Conservation (phyloP, 2,329 filamentous ascomycete species). For the Blastomyces parvus region DNA sequence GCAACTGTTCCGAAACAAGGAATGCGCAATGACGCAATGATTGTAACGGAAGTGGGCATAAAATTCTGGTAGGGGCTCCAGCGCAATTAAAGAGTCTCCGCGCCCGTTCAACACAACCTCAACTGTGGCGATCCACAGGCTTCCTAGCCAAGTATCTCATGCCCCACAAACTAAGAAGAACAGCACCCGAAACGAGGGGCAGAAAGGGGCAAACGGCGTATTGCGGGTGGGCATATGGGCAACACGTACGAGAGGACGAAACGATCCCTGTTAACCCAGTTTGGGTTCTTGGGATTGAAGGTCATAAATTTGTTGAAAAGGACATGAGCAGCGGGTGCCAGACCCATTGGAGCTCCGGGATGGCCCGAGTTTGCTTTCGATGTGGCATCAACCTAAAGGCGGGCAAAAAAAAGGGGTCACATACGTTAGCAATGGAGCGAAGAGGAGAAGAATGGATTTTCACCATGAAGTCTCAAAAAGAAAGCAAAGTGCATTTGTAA, state of each 20-base stretch:
- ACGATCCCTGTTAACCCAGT: slow-evolving; percentile 94
- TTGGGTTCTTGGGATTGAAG: slow-evolving; percentile 98
- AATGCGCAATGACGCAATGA: slow-evolving; percentile 3
- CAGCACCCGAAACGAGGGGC: neutral
- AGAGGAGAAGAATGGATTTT: slow-evolving; percentile 4
- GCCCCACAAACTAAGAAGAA: neutral
- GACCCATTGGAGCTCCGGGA: slow-evolving; percentile 94
- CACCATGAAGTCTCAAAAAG: neutral
- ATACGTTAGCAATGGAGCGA: slow-evolving; percentile 15
- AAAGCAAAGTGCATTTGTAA: neutral
- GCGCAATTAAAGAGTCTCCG: neutral
- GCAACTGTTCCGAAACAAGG: neutral
- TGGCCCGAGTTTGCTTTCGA: slow-evolving; percentile 93
- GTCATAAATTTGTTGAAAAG: slow-evolving; percentile 98
- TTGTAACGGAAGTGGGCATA: neutral
- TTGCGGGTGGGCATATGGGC: neutral
- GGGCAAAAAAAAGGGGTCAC: neutral
- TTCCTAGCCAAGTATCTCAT: neutral
- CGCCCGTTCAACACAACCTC: neutral
- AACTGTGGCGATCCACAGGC: neutral
- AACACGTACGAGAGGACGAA: slow-evolving; percentile 93
- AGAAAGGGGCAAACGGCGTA: neutral
- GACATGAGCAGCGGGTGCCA: slow-evolving; percentile 94
- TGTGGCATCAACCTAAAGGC: slow-evolving; percentile 82
- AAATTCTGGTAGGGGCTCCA: neutral